A percentile compares a stretch with the other conserved stretches of the same genome.
These are phyloP conservation scores for Sporothrix globosa DNA, from an alignment of 2,329 filamentous ascomycete genomes.

Conservation along the genomic window DNA sequence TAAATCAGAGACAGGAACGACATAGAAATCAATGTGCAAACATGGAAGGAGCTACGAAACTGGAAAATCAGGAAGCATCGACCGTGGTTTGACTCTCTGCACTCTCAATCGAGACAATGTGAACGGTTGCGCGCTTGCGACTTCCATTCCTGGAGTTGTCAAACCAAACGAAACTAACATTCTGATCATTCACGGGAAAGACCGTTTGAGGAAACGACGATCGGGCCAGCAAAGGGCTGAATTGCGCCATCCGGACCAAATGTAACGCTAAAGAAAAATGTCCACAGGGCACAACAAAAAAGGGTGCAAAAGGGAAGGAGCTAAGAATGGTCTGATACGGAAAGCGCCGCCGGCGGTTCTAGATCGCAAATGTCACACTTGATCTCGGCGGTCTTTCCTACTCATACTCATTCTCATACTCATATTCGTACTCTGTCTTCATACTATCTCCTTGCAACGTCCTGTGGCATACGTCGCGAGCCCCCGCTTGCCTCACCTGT, in stretches of 20 bases:
- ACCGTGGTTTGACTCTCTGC: neutral
- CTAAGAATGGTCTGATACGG: conserved; percentile 11
- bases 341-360: conserved; percentile 15
- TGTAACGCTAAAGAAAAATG: conserved; percentile 13
- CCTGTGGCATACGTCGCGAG: neutral
- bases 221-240: conserved; percentile 9
- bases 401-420: neutral
- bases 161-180: neutral
- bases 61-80: neutral
- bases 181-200: neutral
- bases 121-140: neutral
- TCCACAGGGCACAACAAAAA: neutral
- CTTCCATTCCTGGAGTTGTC: conserved; percentile 2
- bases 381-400: neutral
- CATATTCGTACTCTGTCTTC: neutral
- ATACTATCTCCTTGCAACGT: neutral
- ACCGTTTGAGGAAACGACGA: conserved; percentile 3
- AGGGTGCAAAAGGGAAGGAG: neutral
- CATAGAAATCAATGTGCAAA: no score
- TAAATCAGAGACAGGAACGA: neutral
- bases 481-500: neutral
- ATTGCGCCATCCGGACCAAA: conserved; percentile 25
- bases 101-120: neutral
- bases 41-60: neutral
- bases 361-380: neutral